These are phyloP conservation scores for Didymella arachidicola DNA, from an alignment of 2,329 filamentous ascomycete species.

Conservation along the genomic window DNA sequence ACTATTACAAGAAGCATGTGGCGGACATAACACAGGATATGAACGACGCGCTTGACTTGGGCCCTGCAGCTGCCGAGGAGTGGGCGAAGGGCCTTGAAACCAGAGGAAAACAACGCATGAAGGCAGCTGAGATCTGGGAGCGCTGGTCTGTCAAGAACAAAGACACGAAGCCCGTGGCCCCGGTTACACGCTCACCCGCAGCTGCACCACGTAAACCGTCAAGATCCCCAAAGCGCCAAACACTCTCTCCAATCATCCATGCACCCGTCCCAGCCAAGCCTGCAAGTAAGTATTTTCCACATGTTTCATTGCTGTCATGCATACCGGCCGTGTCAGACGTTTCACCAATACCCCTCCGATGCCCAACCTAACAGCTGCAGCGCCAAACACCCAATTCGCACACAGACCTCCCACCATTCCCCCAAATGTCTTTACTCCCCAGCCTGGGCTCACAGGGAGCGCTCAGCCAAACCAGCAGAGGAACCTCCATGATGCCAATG, in stretches of 20 bases:
- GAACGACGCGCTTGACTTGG: constrained; percentile 68
- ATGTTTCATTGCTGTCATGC: constrained; percentile 26
- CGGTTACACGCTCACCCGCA: constrained; percentile 29
- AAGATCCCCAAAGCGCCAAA: constrained; percentile 38
- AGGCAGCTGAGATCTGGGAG: constrained; percentile 74
- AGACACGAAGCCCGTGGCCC: constrained; percentile 31
- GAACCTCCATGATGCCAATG: constrained; percentile 68
- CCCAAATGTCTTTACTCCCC: constrained; percentile 45
- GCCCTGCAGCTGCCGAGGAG: constrained; percentile 73
- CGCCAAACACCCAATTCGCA: constrained; percentile 36
- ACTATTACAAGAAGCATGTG: constrained; percentile 70
- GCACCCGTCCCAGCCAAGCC: constrained; percentile 38
- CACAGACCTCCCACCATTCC: constrained; percentile 47
- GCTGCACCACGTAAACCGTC: constrained; percentile 28
- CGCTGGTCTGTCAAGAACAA: constrained; percentile 67
- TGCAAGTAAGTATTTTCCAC: constrained; percentile 43
- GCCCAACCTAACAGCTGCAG: constrained; percentile 44
- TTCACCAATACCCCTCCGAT: constrained; percentile 32
- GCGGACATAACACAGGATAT: constrained; percentile 69
- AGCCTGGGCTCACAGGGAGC: constrained; percentile 33
- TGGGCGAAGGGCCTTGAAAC: constrained; percentile 78
- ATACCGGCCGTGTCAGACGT: constrained; percentile 27
- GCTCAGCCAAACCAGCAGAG: constrained; percentile 52
- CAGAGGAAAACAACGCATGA: constrained; percentile 67
- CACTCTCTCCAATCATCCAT: constrained; percentile 43